Base-by-base conservation (phyloP, 1,284 basidiomycete species). In the Vanrija sp. region DNA sequence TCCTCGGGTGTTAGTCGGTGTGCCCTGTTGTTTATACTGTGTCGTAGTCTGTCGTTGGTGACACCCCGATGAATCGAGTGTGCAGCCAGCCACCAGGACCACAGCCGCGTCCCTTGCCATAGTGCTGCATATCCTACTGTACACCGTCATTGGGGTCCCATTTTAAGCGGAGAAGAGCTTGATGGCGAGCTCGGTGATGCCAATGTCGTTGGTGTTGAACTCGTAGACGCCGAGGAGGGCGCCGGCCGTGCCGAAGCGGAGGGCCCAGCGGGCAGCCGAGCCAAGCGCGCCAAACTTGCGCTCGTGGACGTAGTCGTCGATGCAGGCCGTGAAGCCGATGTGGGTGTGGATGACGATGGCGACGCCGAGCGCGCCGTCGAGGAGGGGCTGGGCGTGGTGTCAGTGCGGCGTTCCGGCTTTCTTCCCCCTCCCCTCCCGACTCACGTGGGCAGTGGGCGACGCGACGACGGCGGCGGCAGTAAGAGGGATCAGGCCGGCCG, bases 201-300 rank as follows among this genome's bases (percentile, higher is more conserved):
- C 94, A 67, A 98, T 85, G 71, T 98, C 95, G 74, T 94, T 90
- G 41, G 93, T 96, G 80, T 96, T 95, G 81, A 96, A 96, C 75
- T 94, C 88, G 79, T 97, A 98, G 6, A 98, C 82, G 39, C 96
- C 95, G 62, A 90, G 85, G 51, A 96, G 81, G 15, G 87, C 85
- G n/a, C 84, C 86, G 41, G 88, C 84, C 25, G 95, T 97, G 4
- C 84, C 78, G 15, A 84, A 77, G 50, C 91, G 83, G 54, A 98
- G 79, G 8, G 79, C 72, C 94, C 95, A 98, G 27, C 79, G 83
- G 22, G 76, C 67, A 50, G 86, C 57, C 2, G 81, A 84, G 16
- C 90, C 93, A 54, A 90, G 57, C 43, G 85, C 66, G 24, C 89
- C 89, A 82, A 89, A 96, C 79, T 98, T 98, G 78, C 94, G 88